A percentile compares a stretch with the other conserved stretches of the same genome.
Conservation (phyloP, 768 basidiomycete species). For the Tylopilus plumbeoviolaceoides region DNA sequence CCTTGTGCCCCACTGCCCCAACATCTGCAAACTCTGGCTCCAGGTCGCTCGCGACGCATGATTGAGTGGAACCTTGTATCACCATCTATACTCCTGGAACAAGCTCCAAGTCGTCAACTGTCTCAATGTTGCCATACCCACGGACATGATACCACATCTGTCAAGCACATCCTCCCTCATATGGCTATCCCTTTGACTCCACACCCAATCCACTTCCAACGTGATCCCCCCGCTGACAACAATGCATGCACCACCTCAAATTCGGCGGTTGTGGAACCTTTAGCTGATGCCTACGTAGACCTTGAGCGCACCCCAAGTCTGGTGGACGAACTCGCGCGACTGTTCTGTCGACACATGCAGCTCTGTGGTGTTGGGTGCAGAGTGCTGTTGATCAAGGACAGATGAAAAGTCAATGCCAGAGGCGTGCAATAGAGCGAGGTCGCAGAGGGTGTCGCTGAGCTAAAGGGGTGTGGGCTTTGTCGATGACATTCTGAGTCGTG, state of each 20-base stretch:
- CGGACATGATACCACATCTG: not conserved
- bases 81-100: not conserved
- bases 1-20: not conserved
- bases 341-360: not conserved
- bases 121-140: not conserved
- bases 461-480: slow-evolving; percentile 45
- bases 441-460: slow-evolving; percentile 56
- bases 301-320: no score
- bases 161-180: not conserved
- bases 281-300: no score
- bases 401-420: slow-evolving; percentile 43
- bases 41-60: not conserved
- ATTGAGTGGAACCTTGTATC: not conserved
- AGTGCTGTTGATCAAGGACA: slow-evolving; percentile 17
- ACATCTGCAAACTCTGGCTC: slow-evolving; percentile 1
- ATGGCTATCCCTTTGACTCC: not conserved
- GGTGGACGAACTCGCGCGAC: no score
- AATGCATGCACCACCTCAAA: no score
- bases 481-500: slow-evolving; percentile 15
- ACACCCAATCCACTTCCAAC: not conserved
- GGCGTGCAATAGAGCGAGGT: slow-evolving; percentile 67
- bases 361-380: slow-evolving; percentile 2
- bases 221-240: not conserved
- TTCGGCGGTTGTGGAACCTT: no score
- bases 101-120: not conserved